Conservation (phyloP, 768 basidiomycete species). For the Postia placenta region DNA sequence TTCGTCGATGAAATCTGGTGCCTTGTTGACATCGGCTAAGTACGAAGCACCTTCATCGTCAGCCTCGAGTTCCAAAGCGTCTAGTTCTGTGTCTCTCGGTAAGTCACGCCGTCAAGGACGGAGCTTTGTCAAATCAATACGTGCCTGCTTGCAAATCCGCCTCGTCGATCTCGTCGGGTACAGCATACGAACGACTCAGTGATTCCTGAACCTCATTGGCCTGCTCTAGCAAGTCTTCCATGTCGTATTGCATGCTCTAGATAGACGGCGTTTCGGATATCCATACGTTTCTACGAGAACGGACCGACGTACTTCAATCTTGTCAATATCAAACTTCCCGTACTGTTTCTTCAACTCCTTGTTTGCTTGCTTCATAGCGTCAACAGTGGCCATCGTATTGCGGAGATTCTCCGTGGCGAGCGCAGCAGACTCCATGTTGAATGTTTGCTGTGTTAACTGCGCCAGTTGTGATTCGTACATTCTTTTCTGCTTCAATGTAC, state of each 20-base stretch:
- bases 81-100: slow-evolving; percentile 61
- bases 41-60: slow-evolving; percentile 92
- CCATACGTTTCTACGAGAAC: no score
- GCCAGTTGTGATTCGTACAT: slow-evolving; percentile 93
- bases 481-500: slow-evolving; percentile 90
- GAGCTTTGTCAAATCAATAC: slow-evolving; percentile 17
- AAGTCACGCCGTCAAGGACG: no score
- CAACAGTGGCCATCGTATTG: slow-evolving; percentile 98
- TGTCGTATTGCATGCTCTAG: slow-evolving; percentile 92
- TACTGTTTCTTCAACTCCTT: slow-evolving; percentile 97
- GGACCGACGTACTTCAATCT: slow-evolving; percentile 84
- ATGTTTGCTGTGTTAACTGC: slow-evolving; percentile 90
- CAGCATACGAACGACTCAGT: slow-evolving; percentile 87
- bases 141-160: slow-evolving; percentile 93
- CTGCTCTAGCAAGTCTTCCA: slow-evolving; percentile 96
- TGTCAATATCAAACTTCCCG: slow-evolving; percentile 94
- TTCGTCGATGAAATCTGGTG: slow-evolving; percentile 91
- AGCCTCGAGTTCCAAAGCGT: slow-evolving; percentile 86
- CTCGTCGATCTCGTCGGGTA: slow-evolving; percentile 97
- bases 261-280: neutral
- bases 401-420: slow-evolving; percentile 96
- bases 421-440: slow-evolving; percentile 96
- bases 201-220: slow-evolving; percentile 98
- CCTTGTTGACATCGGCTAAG: slow-evolving; percentile 77
- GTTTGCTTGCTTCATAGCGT: slow-evolving; percentile 93